Percentiles rank a stretch among this genome's conserved stretches.
Conservation (phyloP, 441 rosid species). For the Raphanus hybrid region DNA sequence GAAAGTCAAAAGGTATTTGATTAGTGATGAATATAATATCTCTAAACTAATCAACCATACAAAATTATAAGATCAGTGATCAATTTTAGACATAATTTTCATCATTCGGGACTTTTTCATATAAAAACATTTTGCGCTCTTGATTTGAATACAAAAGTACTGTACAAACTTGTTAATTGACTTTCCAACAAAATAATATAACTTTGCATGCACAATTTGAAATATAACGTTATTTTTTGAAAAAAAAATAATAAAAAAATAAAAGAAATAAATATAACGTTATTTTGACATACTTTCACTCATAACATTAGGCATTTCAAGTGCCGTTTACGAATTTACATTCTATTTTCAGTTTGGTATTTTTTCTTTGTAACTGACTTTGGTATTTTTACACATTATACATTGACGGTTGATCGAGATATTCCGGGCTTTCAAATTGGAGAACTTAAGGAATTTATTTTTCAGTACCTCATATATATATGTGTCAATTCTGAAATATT, state of each 20-base stretch:
- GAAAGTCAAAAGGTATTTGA: background rate
- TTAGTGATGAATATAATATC: background rate
- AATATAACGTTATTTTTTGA: too few relatives aligned
- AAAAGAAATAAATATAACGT: background rate
- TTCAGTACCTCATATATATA: background rate
- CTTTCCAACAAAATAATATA: background rate
- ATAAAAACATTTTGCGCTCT: background rate
- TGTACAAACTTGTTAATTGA: slow-evolving; percentile 3
- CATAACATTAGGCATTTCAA: slow-evolving; percentile 17
- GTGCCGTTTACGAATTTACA: slow-evolving; percentile 26
- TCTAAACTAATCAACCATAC: background rate
- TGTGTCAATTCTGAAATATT: background rate
- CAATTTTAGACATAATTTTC: background rate
- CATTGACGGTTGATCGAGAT: background rate
- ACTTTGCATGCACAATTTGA: too few relatives aligned
- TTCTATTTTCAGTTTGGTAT: slow-evolving; percentile 21
- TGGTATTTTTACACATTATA: slow-evolving; percentile 29
- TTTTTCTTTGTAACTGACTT: background rate
- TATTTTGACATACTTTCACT: background rate
- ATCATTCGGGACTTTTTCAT: background rate
- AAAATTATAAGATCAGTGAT: background rate
- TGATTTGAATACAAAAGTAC: background rate
- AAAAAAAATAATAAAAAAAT: too few relatives aligned
- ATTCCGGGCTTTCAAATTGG: too few relatives aligned
- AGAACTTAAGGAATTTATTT: background rate